These are phyloP conservation scores for Candida schatavii DNA, from an alignment of 805 yeast species.

Conservation along the genomic window DNA sequence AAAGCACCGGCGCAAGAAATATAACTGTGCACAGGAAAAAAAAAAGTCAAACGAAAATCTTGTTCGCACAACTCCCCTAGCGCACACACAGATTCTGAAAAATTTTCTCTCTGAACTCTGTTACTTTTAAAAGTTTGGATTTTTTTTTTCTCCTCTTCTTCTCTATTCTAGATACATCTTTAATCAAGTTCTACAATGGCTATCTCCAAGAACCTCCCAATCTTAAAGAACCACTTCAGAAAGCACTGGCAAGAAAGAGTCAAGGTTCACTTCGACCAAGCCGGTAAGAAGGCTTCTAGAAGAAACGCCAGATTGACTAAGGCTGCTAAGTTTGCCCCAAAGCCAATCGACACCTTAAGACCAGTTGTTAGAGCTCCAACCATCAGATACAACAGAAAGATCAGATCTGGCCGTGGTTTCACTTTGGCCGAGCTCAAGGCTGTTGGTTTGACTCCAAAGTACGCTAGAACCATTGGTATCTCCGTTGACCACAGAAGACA, in stretches of 20 bases:
- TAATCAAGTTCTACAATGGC: constrained; percentile 51
- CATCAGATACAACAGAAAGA: constrained; percentile 97
- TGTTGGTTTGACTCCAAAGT: constrained; percentile 85
- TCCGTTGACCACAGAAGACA: constrained; percentile 99
- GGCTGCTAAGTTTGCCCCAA: constrained; percentile 96
- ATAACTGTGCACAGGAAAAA: too few species aligned
- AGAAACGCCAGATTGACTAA: constrained; percentile 89
- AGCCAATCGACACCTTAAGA: constrained; percentile 93
- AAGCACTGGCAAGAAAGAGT: constrained; percentile 99
- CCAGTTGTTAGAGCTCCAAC: constrained; percentile 99
- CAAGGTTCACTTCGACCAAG: constrained; percentile 99
- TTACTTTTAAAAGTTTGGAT: constrained; percentile 2
- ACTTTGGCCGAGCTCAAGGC: constrained; percentile 97
- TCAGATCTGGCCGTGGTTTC: constrained; percentile 99
- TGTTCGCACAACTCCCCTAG: constrained; percentile 7
- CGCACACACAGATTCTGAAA: constrained; percentile 8
- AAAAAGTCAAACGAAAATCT: constrained; percentile 1
- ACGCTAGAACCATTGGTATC: constrained; percentile 98
- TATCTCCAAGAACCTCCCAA: constrained; percentile 97
- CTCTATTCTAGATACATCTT: constrained; percentile 11
- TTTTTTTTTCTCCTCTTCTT: constrained; percentile 8
- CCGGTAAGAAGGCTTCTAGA: constrained; percentile 98
- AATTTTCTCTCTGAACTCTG: constrained; percentile 11
- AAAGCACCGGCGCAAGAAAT: background rate
- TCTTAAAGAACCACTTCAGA: constrained; percentile 99